Conservation (phyloP, 1,139 yeast genomes). For the Hyphopichia wangnamkhiaoensis region DNA sequence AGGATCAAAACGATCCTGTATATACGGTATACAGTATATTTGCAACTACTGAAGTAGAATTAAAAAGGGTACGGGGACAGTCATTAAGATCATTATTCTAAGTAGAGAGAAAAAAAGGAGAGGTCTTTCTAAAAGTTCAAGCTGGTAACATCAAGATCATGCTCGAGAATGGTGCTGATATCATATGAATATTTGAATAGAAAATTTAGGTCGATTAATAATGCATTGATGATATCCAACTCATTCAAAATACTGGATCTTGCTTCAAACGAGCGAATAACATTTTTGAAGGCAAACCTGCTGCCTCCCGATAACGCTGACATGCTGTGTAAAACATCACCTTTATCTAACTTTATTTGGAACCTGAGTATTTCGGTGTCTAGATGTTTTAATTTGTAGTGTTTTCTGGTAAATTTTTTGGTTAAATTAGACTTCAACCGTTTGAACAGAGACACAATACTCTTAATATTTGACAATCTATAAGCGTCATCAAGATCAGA, state of each 20-base stretch:
- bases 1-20: no score
- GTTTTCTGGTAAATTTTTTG: conserved; percentile 7
- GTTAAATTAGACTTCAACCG: conserved; percentile 8
- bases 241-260: conserved; percentile 6
- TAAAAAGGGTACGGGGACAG: no score
- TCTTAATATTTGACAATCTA: conserved; percentile 3
- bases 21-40: no score
- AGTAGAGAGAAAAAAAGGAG: background rate
- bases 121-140: background rate
- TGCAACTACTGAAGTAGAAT: no score
- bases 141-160: background rate
- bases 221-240: conserved; percentile 4
- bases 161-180: conserved; percentile 3
- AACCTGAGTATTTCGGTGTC: conserved; percentile 5
- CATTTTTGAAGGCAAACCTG: conserved; percentile 2
- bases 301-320: background rate
- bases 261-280: conserved; percentile 5
- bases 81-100: background rate
- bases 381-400: conserved; percentile 1
- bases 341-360: conserved; percentile 1
- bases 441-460: conserved; percentile 6
- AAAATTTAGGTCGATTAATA: conserved; percentile 4
- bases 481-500: conserved; percentile 4
- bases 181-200: conserved; percentile 5
- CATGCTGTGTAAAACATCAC: background rate